Evolutionary conservation across 306 rosid genomes (phyloP).

Genomic region (Cicer arietinum): DNA sequence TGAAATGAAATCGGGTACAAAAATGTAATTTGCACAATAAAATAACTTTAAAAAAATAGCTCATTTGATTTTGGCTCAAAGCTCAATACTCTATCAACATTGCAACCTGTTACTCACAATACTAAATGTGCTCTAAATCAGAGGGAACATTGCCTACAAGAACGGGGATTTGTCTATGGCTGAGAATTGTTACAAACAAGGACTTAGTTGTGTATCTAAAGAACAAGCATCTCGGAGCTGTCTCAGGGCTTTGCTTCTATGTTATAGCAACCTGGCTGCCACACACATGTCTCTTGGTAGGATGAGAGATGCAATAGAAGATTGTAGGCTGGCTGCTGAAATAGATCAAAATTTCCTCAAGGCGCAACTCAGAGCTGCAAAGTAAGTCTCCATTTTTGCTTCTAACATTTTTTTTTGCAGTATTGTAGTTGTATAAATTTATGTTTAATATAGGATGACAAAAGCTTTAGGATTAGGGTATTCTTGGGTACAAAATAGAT

Average conservation of each 20-base stretch:
- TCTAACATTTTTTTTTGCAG: neutral
- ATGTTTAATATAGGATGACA: constrained; percentile 27
- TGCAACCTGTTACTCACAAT: constrained; percentile 32
- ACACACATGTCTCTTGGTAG: constrained; percentile 92
- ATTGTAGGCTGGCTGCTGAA: constrained; percentile 79
- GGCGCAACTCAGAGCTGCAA: constrained; percentile 96
- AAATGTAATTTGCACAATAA: constrained; percentile 12
- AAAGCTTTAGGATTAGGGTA: constrained; percentile 22
- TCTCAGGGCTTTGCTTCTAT: constrained; percentile 87
- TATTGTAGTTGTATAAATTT: constrained; percentile 45
- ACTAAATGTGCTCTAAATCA: constrained; percentile 54
- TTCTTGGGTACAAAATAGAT: constrained; percentile 27
- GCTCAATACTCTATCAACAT: constrained; percentile 27
- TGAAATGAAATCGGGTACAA: constrained; percentile 34
- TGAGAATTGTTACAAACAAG: constrained; percentile 82
- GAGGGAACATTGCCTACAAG: constrained; percentile 94
- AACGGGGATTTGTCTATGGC: constrained; percentile 81
- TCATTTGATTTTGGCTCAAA: constrained; percentile 41
- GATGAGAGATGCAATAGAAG: constrained; percentile 84
- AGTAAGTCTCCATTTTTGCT: constrained; percentile 63
- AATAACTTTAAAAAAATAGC: constrained; percentile 11
- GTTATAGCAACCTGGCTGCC: constrained; percentile 99
- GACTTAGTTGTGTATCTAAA: constrained; percentile 66
- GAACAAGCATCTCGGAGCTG: constrained; percentile 74
- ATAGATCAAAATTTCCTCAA: constrained; percentile 83